Conservation (phyloP, 352 stramenopile species). For the Hyaloperonospora arabidopsidis region DNA sequence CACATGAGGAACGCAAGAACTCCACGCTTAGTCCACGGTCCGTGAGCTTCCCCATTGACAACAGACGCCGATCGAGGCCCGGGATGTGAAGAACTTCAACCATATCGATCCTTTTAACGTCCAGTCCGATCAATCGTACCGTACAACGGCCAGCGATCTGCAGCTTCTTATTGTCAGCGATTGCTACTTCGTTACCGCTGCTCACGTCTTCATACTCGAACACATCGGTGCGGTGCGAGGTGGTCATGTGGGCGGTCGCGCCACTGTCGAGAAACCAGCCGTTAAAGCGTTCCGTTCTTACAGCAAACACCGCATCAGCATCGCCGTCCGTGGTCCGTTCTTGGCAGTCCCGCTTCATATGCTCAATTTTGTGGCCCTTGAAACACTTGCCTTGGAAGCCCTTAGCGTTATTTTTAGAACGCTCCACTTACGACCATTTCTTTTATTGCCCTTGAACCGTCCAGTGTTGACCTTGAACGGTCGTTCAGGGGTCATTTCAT, state of each 20-base stretch:
- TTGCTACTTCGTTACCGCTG: conserved; percentile 7
- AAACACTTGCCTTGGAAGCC: conserved; percentile 13
- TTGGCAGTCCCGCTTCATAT: conserved; percentile 18
- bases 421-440: neutral
- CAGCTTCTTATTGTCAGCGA: conserved; percentile 11
- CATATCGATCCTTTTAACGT: conserved; percentile 7
- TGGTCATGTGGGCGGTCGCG: conserved; percentile 16
- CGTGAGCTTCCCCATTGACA: conserved; percentile 3
- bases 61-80: neutral
- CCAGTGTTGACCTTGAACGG: neutral
- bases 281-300: neutral
- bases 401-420: neutral
- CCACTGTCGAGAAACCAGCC: conserved; percentile 6
- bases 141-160: neutral
- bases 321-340: neutral
- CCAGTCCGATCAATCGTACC: neutral
- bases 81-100: conserved; percentile 13
- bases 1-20: conserved; percentile 5
- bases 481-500: neutral
- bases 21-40: conserved; percentile 11
- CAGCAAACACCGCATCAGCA: conserved; percentile 4
- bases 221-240: conserved; percentile 4
- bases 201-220: conserved; percentile 5
- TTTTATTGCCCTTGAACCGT: conserved; percentile 1
- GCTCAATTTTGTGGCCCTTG: conserved; percentile 2